These are phyloP conservation scores for Hypomontagnella monticulosa DNA, from an alignment of 495 filamentous ascomycete species.

Conservation along the genomic window DNA sequence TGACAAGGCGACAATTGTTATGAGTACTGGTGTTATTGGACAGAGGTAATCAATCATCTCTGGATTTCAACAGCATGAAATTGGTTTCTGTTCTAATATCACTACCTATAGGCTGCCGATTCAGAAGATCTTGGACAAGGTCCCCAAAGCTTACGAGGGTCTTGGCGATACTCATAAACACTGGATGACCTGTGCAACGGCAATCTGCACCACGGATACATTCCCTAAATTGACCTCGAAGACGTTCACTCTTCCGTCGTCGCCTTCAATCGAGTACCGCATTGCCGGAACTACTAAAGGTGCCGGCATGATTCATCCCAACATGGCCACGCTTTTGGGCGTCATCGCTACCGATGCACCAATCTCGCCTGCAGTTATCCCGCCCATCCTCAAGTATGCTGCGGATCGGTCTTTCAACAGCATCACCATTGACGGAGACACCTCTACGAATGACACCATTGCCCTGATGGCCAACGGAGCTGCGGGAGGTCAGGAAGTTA, in stretches of 20 bases:
- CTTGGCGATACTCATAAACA: conserved; percentile 80
- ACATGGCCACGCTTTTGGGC: conserved; percentile 97
- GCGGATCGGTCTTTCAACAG: conserved; percentile 92
- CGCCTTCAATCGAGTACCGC: conserved; percentile 75
- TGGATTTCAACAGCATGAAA: not conserved
- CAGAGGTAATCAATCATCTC: conserved; percentile 68
- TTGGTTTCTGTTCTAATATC: conserved; percentile 5
- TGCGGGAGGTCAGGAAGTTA: conserved; percentile 76
- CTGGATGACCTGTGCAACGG: conserved; percentile 87
- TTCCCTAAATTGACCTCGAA: conserved; percentile 95
- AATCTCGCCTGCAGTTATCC: conserved; percentile 73
- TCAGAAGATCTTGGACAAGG: conserved; percentile 82
- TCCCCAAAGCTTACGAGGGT: conserved; percentile 76
- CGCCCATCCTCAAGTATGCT: conserved; percentile 74
- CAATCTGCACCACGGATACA: conserved; percentile 98
- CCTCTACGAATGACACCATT: conserved; percentile 95
- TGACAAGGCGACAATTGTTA: conserved; percentile 80
- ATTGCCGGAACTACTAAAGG: conserved; percentile 98
- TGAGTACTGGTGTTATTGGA: conserved; percentile 98
- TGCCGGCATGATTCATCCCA: conserved; percentile 99
- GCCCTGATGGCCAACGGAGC: conserved; percentile 94
- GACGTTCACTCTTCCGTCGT: conserved; percentile 85
- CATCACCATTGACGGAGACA: conserved; percentile 96
- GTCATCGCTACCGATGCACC: conserved; percentile 94
- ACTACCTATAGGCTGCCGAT: conserved; percentile 74